A percentile compares a stretch with the other conserved stretches of the same genome.
Evolutionary conservation across 1,139 yeast genomes (phyloP).

Genomic region (Kurtzmaniella quercitrusa): DNA sequence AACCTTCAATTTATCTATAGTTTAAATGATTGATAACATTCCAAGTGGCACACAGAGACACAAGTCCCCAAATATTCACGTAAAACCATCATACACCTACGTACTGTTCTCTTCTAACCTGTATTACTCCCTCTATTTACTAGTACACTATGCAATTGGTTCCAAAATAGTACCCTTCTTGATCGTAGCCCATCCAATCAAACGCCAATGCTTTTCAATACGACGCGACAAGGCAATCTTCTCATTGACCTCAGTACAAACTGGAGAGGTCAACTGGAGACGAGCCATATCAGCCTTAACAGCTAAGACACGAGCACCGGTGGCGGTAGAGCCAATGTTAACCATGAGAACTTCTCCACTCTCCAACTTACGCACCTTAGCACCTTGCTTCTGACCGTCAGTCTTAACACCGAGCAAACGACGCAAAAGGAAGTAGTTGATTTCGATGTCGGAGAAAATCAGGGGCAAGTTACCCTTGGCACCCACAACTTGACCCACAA

Average conservation of each 20-base stretch:
- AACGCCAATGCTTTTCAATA: constrained; percentile 99
- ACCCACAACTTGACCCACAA: constrained; percentile 99
- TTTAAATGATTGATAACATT: too few relatives aligned
- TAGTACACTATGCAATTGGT: constrained; percentile 42
- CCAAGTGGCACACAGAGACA: too few relatives aligned
- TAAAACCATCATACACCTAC: neutral
- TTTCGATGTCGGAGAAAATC: constrained; percentile 94
- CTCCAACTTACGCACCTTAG: constrained; percentile 92
- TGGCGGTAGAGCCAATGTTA: constrained; percentile 97
- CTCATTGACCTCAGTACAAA: constrained; percentile 97
- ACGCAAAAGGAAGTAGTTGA: constrained; percentile 93
- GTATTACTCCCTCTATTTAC: neutral
- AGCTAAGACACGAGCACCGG: constrained; percentile 98
- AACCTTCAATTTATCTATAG: too few relatives aligned
- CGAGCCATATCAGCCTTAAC: constrained; percentile 99
- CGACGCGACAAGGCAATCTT: constrained; percentile 98
- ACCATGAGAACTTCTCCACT: constrained; percentile 97
- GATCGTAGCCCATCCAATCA: constrained; percentile 99
- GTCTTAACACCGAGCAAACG: constrained; percentile 98
- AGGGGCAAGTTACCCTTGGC: constrained; percentile 95
- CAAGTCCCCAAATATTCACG: neutral
- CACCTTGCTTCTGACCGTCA: constrained; percentile 91
- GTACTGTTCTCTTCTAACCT: neutral
- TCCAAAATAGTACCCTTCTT: constrained; percentile 90
- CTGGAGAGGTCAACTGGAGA: constrained; percentile 93